A percentile compares a stretch with the other conserved stretches of the same genome.
Conservation (phyloP, 2,329 filamentous ascomycete species). For the Xylariaceae sp. region DNA sequence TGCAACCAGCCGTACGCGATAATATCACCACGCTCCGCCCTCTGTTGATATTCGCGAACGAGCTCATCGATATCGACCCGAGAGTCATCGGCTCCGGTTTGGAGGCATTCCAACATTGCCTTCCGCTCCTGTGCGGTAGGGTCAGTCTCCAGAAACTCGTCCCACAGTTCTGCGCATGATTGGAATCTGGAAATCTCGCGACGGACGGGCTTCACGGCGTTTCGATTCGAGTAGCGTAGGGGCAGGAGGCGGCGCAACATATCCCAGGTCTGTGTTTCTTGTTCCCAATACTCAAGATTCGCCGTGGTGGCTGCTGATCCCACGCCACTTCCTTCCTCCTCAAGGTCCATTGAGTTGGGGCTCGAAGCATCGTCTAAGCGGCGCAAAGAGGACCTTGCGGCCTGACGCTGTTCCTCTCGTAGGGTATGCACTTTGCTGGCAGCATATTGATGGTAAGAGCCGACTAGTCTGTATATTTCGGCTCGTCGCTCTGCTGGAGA, state of each 20-base stretch:
- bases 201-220: conserved; percentile 30
- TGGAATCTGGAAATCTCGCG: conserved; percentile 26
- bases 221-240: conserved; percentile 52
- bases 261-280: conserved; percentile 89
- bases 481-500: conserved; percentile 52
- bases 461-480: conserved; percentile 64
- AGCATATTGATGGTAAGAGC: conserved; percentile 59
- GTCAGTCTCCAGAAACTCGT: conserved; percentile 71
- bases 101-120: conserved; percentile 80
- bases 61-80: conserved; percentile 71
- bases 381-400: conserved; percentile 25
- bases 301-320: conserved; percentile 24
- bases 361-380: conserved; percentile 30
- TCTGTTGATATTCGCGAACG: conserved; percentile 69
- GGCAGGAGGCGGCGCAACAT: conserved; percentile 72
- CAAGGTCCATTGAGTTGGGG: conserved; percentile 52
- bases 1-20: conserved; percentile 90
- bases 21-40: conserved; percentile 73
- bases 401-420: conserved; percentile 35
- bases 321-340: conserved; percentile 40
- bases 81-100: conserved; percentile 64
- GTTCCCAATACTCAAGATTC: conserved; percentile 63
- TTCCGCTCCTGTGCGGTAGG: conserved; percentile 72
- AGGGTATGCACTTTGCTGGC: conserved; percentile 39
- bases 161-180: conserved; percentile 43